A percentile compares a stretch with the other conserved stretches of the same genome.
These are phyloP conservation scores for Zygosaccharomyces siamensis DNA, from an alignment of 805 yeast genomes.

Conservation along the genomic window DNA sequence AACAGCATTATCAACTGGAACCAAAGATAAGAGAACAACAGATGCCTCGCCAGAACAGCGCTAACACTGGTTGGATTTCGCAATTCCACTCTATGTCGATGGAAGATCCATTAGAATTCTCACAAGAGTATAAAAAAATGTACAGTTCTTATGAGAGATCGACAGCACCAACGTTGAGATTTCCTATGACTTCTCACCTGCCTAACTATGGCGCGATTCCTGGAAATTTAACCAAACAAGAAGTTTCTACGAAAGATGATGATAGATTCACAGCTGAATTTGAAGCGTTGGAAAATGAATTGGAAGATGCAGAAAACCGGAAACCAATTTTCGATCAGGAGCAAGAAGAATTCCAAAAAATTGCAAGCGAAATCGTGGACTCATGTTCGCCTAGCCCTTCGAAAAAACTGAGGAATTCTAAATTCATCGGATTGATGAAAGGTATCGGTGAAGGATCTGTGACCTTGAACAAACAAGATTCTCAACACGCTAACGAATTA, in stretches of 20 bases:
- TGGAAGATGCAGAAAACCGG: constrained; percentile 9
- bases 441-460: constrained; percentile 31
- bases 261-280: constrained; percentile 22
- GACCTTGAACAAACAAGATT: constrained; percentile 20
- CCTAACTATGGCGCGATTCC: neutral
- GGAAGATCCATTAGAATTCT: constrained; percentile 30
- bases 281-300: constrained; percentile 22
- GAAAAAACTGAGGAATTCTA: constrained; percentile 26
- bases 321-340: constrained; percentile 16
- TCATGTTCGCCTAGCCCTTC: constrained; percentile 14
- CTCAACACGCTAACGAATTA: constrained; percentile 18
- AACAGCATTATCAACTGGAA: constrained; percentile 5
- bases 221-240: neutral
- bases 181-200: constrained; percentile 1
- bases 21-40: constrained; percentile 3
- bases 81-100: constrained; percentile 29
- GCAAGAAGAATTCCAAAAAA: constrained; percentile 24
- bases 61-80: constrained; percentile 16
- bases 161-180: constrained; percentile 8
- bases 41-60: neutral
- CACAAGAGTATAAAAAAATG: constrained; percentile 26
- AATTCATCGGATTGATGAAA: constrained; percentile 31
- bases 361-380: constrained; percentile 26
- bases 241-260: neutral
- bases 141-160: constrained; percentile 25